phyloP scores from a whole-genome alignment of 176 grass and related monocot genomes.

The Triticum aestivum region DNA sequence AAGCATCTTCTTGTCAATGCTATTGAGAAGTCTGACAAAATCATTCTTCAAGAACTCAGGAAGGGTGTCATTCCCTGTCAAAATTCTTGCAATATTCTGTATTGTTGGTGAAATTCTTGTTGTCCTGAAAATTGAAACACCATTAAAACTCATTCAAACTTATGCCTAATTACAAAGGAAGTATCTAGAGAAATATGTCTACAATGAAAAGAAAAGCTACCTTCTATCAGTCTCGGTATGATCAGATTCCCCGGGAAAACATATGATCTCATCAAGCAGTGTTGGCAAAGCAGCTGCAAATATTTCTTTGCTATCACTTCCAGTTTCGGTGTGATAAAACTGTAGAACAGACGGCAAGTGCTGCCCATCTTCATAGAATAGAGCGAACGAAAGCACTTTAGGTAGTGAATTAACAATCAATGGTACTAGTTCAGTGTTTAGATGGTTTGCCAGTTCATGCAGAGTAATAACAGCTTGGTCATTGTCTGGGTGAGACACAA shows the following conservation, averaged over 20 bases:
- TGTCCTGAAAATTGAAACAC: conserved; percentile 54
- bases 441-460: conserved; percentile 66
- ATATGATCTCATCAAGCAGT: conserved; percentile 92
- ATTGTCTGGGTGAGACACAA: conserved; percentile 66
- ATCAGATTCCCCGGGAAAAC: conserved; percentile 80
- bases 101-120: conserved; percentile 65
- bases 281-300: conserved; percentile 82
- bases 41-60: conserved; percentile 94
- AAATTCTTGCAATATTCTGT: conserved; percentile 72
- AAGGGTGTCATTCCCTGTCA: conserved; percentile 73
- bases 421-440: conserved; percentile 56
- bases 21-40: conserved; percentile 96
- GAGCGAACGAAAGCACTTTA: conserved; percentile 78
- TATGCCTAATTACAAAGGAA: conserved; percentile 17
- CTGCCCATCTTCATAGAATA: conserved; percentile 70
- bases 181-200: neutral
- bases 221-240: conserved; percentile 61
- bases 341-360: conserved; percentile 77
- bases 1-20: conserved; percentile 93
- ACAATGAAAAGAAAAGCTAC: conserved; percentile 39
- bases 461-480: conserved; percentile 62
- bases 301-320: conserved; percentile 86
- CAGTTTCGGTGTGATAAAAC: conserved; percentile 78
- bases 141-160: conserved; percentile 19
- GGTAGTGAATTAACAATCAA: conserved; percentile 69